Evolutionary conservation across 2,329 filamentous ascomycete genomes (phyloP).

Genomic region (Reticulascus tulasneorum): DNA sequence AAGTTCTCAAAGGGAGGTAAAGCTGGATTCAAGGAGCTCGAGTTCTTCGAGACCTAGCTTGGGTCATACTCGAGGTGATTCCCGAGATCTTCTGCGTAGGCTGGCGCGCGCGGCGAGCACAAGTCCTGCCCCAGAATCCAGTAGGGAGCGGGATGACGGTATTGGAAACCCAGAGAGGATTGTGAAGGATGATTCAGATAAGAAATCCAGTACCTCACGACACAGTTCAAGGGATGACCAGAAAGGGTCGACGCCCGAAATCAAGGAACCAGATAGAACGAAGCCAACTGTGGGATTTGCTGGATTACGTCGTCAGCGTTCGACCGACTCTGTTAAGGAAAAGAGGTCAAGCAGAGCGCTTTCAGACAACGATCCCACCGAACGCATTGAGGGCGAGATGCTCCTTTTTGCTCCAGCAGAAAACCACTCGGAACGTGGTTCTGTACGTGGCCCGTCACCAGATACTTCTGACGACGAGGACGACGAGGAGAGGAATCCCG

Average conservation of each 20-base stretch:
- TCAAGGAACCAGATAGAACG: conserved; percentile 17
- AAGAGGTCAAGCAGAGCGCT: conserved; percentile 43
- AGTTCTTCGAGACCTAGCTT: not conserved
- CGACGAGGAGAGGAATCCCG: conserved; percentile 16
- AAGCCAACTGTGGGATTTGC: conserved; percentile 44
- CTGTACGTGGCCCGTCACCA: conserved; percentile 45
- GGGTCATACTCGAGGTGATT: conserved; percentile 30
- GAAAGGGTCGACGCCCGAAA: not conserved
- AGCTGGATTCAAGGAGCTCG: conserved; percentile 5
- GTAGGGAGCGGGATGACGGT: not conserved
- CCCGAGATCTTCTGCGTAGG: conserved; percentile 44
- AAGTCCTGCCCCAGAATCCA: conserved; percentile 33
- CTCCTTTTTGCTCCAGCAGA: conserved; percentile 52
- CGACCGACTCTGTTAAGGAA: conserved; percentile 42
- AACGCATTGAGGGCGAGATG: conserved; percentile 54
- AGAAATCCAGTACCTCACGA: no score
- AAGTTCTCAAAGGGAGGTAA: conserved; percentile 14
- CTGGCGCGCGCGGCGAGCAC: conserved; percentile 44
- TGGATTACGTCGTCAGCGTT: conserved; percentile 37
- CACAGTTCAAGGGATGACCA: not conserved
- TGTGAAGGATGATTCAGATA: no score
- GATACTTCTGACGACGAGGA: conserved; percentile 28
- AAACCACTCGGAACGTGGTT: conserved; percentile 53
- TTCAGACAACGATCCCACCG: conserved; percentile 49
- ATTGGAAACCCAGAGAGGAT: conserved; percentile 6